phyloP scores from a whole-genome alignment of 2,329 filamentous ascomycete genomes.

The Monosporascus sp. region DNA sequence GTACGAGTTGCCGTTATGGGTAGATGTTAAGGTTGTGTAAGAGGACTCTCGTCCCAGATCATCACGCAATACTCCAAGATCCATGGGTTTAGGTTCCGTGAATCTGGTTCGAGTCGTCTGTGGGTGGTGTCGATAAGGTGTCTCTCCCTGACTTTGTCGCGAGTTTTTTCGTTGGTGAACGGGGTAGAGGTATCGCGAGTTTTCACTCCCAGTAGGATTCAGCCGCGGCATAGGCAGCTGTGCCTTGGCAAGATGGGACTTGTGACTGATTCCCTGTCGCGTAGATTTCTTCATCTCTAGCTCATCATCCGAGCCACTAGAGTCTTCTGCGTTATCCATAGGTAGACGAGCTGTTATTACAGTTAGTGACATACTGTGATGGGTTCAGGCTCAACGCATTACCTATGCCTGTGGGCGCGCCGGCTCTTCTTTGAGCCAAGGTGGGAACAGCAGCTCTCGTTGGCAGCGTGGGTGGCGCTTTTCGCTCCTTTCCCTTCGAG shows the following conservation, averaged over 20 bases:
- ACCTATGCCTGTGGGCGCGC: slow-evolving; percentile 16
- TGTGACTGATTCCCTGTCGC: slow-evolving; percentile 4
- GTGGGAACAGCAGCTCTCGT: slow-evolving; percentile 8
- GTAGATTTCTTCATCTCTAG: slow-evolving; percentile 11
- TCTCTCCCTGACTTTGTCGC: slow-evolving; percentile 7
- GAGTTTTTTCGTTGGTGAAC: slow-evolving; percentile 12
- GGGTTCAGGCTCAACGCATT: slow-evolving; percentile 3
- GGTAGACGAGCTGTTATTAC: slow-evolving; percentile 5
- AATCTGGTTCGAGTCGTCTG: slow-evolving; percentile 19
- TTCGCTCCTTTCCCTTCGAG: slow-evolving; percentile 21
- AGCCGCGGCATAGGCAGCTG: slow-evolving; percentile 11
- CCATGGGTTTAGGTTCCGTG: slow-evolving; percentile 18
- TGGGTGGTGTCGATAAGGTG: slow-evolving; percentile 18
- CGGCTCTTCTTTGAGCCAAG: slow-evolving; percentile 10
- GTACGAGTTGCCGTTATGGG: slow-evolving; percentile 8
- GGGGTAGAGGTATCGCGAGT: slow-evolving; percentile 16
- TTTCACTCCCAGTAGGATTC: slow-evolving; percentile 13
- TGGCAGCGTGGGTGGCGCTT: slow-evolving; percentile 9
- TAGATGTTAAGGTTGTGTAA: slow-evolving; percentile 8
- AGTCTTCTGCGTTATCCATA: slow-evolving; percentile 10
- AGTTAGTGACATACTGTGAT: slow-evolving; percentile 5
- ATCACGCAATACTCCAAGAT: slow-evolving; percentile 8
- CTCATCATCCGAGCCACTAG: slow-evolving; percentile 17
- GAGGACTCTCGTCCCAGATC: slow-evolving; percentile 10
- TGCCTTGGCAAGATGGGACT: slow-evolving; percentile 7